Conservation (phyloP, 2,329 filamentous ascomycete genomes). For the Hymenoscyphus fraxineus region DNA sequence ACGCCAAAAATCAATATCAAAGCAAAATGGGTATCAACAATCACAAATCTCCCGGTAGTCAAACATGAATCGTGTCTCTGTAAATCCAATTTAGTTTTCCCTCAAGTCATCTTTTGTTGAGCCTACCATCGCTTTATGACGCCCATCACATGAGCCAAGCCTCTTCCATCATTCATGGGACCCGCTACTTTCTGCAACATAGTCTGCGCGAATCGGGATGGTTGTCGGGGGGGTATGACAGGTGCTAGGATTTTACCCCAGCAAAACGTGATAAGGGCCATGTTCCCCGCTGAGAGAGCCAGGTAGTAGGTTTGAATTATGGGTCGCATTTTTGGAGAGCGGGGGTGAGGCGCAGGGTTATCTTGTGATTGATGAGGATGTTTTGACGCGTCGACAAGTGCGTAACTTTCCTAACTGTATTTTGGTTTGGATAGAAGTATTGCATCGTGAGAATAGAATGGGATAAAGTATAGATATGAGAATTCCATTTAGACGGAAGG, state of each 20-base stretch:
- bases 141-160: background rate
- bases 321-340: slow-evolving; percentile 9
- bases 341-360: background rate
- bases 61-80: background rate
- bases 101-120: background rate
- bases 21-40: background rate
- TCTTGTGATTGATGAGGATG: background rate
- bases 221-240: background rate
- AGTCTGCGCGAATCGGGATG: background rate
- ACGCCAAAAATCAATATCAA: background rate
- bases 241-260: slow-evolving; percentile 10
- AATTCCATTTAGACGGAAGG: background rate
- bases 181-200: background rate
- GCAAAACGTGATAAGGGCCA: slow-evolving; percentile 17
- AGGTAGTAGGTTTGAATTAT: slow-evolving; percentile 17
- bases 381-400: background rate
- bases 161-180: background rate
- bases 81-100: background rate
- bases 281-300: slow-evolving; percentile 15
- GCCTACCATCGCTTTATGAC: background rate
- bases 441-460: background rate
- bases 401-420: background rate
- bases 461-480: background rate
- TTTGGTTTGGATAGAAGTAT: background rate
- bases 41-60: background rate